Evolutionary conservation across 2,329 filamentous ascomycete species (phyloP).

Genomic region (Hymenoscyphus linearis): DNA sequence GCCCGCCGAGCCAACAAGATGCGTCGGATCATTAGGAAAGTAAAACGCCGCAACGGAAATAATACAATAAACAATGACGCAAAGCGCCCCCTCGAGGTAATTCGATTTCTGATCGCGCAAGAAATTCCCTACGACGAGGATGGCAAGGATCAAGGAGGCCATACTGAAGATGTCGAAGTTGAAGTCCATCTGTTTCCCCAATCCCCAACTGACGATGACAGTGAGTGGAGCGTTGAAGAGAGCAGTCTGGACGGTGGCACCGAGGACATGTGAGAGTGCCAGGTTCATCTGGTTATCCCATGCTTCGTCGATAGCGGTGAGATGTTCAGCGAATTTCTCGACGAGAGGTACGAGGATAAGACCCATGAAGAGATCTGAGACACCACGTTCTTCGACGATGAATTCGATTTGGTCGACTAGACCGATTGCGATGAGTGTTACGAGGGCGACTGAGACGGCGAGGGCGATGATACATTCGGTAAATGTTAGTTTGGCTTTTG

Average conservation of each 20-base stretch:
- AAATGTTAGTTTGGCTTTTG: conserved; percentile 64
- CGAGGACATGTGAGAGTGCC: conserved; percentile 78
- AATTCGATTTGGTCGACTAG: conserved; percentile 67
- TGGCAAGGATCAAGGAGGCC: conserved; percentile 72
- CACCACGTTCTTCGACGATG: conserved; percentile 46
- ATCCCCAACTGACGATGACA: conserved; percentile 77
- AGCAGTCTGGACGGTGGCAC: conserved; percentile 83
- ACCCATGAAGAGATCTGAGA: conserved; percentile 57
- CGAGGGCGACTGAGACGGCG: conserved; percentile 57
- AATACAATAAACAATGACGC: conserved; percentile 62
- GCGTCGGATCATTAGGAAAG: conserved; percentile 46
- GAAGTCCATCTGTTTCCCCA: conserved; percentile 65
- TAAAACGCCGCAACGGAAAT: conserved; percentile 55
- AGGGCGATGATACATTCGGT: conserved; percentile 67
- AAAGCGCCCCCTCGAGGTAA: conserved; percentile 80
- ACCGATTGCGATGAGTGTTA: conserved; percentile 68
- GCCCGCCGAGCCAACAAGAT: not conserved
- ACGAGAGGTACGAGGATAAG: conserved; percentile 77
- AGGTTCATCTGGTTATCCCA: conserved; percentile 81
- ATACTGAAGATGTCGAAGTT: conserved; percentile 87
- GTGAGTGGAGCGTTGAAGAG: conserved; percentile 81
- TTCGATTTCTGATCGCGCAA: conserved; percentile 83
- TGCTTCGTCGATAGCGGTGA: conserved; percentile 80
- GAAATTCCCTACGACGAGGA: conserved; percentile 83
- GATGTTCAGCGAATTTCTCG: conserved; percentile 80